Evolutionary conservation across 192 early-diverging fungal genomes (phyloP).

Genomic region (Lunasporangiospora selenospora): DNA sequence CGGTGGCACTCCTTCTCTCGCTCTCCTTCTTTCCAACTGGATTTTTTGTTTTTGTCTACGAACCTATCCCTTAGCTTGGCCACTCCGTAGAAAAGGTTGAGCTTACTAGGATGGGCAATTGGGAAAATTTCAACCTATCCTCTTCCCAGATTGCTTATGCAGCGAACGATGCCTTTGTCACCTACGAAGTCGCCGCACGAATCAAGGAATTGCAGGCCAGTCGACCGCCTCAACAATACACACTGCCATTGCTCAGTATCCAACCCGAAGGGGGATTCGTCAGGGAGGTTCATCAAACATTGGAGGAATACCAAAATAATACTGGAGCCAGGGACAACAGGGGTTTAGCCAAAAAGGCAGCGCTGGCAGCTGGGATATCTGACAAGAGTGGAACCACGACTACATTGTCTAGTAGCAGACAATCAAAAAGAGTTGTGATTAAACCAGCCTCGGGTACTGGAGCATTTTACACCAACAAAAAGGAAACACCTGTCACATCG

Average conservation of each 20-base stretch:
- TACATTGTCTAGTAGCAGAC: no score
- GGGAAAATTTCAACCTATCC: constrained; percentile 16
- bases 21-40: neutral
- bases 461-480: no score
- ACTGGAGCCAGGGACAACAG: constrained; percentile 11
- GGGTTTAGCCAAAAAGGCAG: no score
- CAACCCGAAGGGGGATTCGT: neutral
- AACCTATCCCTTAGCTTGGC: constrained; percentile 7
- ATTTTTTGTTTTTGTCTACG: neutral
- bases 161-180: constrained; percentile 47
- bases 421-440: no score
- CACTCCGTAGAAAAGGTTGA: constrained; percentile 20
- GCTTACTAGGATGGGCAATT: constrained; percentile 25
- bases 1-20: no score
- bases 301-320: constrained; percentile 19
- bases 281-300: constrained; percentile 10
- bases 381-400: no score
- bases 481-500: no score
- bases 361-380: no score
- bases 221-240: constrained; percentile 10
- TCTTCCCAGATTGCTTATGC: constrained; percentile 21
- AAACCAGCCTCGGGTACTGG: no score
- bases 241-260: constrained; percentile 10
- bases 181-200: constrained; percentile 29
- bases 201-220: constrained; percentile 19